A percentile compares a stretch with the other conserved stretches of the same genome.
Evolutionary conservation across 2,329 filamentous ascomycete genomes (phyloP).

Genomic region (Davidsoniella eucalypti): DNA sequence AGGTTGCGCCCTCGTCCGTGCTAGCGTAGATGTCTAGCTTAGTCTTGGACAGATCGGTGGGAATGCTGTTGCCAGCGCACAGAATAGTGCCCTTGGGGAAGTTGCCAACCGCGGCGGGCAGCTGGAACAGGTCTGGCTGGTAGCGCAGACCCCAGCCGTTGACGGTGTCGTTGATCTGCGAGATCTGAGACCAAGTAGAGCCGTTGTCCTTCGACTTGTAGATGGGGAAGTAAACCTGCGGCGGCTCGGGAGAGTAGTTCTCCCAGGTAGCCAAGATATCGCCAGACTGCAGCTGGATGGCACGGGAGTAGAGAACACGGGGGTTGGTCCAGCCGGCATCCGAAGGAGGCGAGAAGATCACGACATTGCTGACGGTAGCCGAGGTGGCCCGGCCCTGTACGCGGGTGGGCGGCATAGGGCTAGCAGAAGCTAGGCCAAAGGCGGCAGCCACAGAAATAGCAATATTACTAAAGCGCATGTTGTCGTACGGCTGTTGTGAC

Average conservation of each 20-base stretch:
- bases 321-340: constrained; percentile 27
- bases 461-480: no score
- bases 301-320: constrained; percentile 28
- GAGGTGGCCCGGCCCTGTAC: no score
- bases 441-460: no score
- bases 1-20: constrained; percentile 41
- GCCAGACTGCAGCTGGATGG: constrained; percentile 27
- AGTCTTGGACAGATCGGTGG: constrained; percentile 41
- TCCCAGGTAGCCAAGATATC: constrained; percentile 37
- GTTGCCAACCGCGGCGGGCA: constrained; percentile 39
- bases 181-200: constrained; percentile 45
- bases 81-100: constrained; percentile 48
- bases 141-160: constrained; percentile 51
- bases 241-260: constrained; percentile 40
- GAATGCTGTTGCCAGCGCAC: constrained; percentile 42
- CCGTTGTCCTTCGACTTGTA: constrained; percentile 37
- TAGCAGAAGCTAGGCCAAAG: no score
- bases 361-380: constrained; percentile 16
- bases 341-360: constrained; percentile 25
- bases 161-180: constrained; percentile 44
- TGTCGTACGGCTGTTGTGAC: no score
- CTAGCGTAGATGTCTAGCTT: constrained; percentile 55
- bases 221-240: constrained; percentile 37
- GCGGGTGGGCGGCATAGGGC: no score
- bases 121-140: constrained; percentile 51